Evolutionary conservation across 257 asterid genomes (phyloP), one percentile per base, ranked within the genome.

Genomic region (Eucommia ulmoides): DNA sequence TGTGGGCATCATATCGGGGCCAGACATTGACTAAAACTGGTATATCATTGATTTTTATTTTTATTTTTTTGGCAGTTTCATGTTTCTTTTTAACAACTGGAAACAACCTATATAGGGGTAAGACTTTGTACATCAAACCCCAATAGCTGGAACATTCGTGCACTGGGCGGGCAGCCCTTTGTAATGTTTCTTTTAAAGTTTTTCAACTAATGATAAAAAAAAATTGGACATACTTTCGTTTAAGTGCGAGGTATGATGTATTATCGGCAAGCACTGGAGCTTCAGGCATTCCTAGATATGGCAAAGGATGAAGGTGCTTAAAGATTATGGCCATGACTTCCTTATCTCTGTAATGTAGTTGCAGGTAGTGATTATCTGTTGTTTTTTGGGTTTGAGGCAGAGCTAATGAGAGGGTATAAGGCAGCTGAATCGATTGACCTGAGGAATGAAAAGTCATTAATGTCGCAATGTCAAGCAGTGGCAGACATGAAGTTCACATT

Each of bases 181-280:
- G n/a, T n/a, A n/a, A n/a, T n/a, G n/a, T n/a, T n/a, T n/a, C n/a
- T n/a, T n/a, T n/a, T n/a, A n/a, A n/a, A n/a, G n/a, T n/a, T n/a
- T n/a, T n/a, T n/a, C n/a, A n/a, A n/a, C n/a, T n/a, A n/a, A n/a
- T n/a, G n/a, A n/a, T n/a, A n/a, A n/a, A n/a, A n/a, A n/a, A n/a
- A n/a, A n/a, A n/a, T n/a, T n/a, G n/a, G n/a, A n/a, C n/a, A n/a
- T n/a, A n/a, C 18, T 22, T 23, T 42, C 56, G 49, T 49, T 56
- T 17, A 65, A 88, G 97, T 84, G 49, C 93, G 97, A 47, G 97
- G 97, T 64, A 88, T 88, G 97, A 88, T 88, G 97, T 88, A 88
- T 70, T 84, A 88, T 65, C 87, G 96, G 48, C 97, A 88, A 74
- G 96, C 97, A 47, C 71, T 88, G 76, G 97, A 88, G 69, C 93